Evolutionary conservation across 805 yeast species (phyloP).

Genomic region (Starmerella apis): DNA sequence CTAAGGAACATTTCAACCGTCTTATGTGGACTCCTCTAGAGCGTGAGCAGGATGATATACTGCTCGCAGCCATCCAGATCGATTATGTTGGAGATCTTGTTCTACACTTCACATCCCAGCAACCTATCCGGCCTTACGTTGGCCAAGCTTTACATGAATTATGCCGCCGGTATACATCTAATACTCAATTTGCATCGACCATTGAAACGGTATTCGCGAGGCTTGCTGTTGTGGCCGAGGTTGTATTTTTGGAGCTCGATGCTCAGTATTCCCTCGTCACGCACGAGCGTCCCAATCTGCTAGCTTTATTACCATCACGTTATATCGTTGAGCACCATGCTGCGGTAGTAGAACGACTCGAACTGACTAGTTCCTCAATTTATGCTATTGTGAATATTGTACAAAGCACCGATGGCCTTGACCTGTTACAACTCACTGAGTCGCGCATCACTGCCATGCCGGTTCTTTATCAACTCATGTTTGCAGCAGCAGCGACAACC

Average conservation of each 20-base stretch:
- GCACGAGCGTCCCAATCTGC: slow-evolving; percentile 8
- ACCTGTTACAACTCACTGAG: slow-evolving; percentile 13
- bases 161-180: slow-evolving; percentile 1
- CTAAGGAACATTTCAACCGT: not conserved
- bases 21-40: slow-evolving; percentile 8
- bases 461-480: slow-evolving; percentile 10
- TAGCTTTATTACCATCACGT: slow-evolving; percentile 22
- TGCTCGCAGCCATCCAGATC: slow-evolving; percentile 12
- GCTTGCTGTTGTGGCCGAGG: slow-evolving; percentile 6
- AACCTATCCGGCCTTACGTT: slow-evolving; percentile 2
- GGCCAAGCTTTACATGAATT: slow-evolving; percentile 6
- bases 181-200: not conserved
- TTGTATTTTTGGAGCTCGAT: slow-evolving; percentile 20
- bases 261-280: slow-evolving; percentile 12
- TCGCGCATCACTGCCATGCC: slow-evolving; percentile 13
- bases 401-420: slow-evolving; percentile 10
- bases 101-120: not conserved
- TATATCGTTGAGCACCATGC: slow-evolving; percentile 18
- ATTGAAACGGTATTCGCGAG: slow-evolving; percentile 16
- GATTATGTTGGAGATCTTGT: slow-evolving; percentile 19
- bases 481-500: slow-evolving; percentile 22
- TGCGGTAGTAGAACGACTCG: slow-evolving; percentile 9
- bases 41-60: slow-evolving; percentile 12
- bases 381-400: slow-evolving; percentile 21
- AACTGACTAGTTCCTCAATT: slow-evolving; percentile 10